phyloP scores from a whole-genome alignment of 768 basidiomycete genomes.

The Mycena haematopus region DNA sequence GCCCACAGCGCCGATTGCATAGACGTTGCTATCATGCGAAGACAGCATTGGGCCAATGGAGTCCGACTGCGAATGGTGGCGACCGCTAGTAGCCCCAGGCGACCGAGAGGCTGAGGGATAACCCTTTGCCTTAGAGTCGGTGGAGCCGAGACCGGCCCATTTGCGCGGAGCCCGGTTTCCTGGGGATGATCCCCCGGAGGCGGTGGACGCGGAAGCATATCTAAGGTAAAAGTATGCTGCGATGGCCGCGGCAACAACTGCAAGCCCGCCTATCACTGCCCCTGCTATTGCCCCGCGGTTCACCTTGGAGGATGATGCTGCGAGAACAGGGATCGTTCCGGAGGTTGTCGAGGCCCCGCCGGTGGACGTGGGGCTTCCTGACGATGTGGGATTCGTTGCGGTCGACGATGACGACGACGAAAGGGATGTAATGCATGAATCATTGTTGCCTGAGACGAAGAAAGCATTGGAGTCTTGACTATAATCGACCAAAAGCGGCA shows the following conservation, averaged over 20 bases:
- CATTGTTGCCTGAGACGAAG: constrained; percentile 37
- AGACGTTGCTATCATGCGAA: constrained; percentile 26
- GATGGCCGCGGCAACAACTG: constrained; percentile 40
- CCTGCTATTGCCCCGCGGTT: constrained; percentile 58
- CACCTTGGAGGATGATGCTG: constrained; percentile 36
- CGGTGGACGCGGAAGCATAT: constrained; percentile 42
- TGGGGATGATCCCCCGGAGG: constrained; percentile 20
- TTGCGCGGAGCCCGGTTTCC: constrained; percentile 28
- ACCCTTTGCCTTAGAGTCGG: constrained; percentile 37
- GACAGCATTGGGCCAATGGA: constrained; percentile 26
- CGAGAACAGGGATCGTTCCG: constrained; percentile 33
- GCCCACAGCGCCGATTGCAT: constrained; percentile 29
- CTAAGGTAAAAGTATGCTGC: constrained; percentile 30
- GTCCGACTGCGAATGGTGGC: constrained; percentile 27
- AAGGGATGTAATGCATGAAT: constrained; percentile 42
- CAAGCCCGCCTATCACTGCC: constrained; percentile 55
- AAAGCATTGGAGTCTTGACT: constrained; percentile 35
- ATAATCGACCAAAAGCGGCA: constrained; percentile 31
- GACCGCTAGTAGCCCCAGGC: neutral
- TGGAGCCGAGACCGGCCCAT: constrained; percentile 42
- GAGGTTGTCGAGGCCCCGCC: constrained; percentile 25
- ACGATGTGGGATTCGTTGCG: constrained; percentile 21
- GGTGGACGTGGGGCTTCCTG: constrained; percentile 31
- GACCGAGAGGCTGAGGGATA: constrained; percentile 14
- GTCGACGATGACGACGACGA: constrained; percentile 18